These are phyloP conservation scores for Plectosphaerella plurivora DNA, from an alignment of 2,329 filamentous ascomycete genomes.

Conservation along the genomic window DNA sequence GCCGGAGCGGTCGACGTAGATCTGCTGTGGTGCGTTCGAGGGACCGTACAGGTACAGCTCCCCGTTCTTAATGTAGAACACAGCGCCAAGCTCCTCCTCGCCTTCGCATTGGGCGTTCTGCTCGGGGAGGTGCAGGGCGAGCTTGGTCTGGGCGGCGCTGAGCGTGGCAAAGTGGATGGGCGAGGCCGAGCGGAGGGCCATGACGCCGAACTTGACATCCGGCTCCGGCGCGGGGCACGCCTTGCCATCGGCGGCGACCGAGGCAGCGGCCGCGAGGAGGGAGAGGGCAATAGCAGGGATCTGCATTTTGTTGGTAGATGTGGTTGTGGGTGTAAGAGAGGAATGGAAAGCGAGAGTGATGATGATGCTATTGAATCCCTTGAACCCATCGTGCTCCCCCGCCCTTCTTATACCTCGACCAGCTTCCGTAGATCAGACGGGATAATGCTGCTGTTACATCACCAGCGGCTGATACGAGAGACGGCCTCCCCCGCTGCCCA, in stretches of 20 bases:
- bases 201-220: slow-evolving; percentile 34
- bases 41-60: slow-evolving; percentile 44
- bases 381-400: too few relatives aligned
- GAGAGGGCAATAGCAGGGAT: slow-evolving; percentile 17
- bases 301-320: slow-evolving; percentile 9
- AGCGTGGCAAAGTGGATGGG: slow-evolving; percentile 40
- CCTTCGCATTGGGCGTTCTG: slow-evolving; percentile 41
- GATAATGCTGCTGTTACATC: too few relatives aligned
- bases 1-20: slow-evolving; percentile 52
- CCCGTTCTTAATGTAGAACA: slow-evolving; percentile 41
- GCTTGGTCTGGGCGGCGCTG: slow-evolving; percentile 36
- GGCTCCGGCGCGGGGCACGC: too few relatives aligned
- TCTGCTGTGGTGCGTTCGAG: slow-evolving; percentile 37
- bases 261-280: slow-evolving; percentile 19
- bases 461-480: too few relatives aligned
- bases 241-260: slow-evolving; percentile 7
- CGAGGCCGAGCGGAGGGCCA: slow-evolving; percentile 45
- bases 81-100: slow-evolving; percentile 34
- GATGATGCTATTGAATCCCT: too few relatives aligned
- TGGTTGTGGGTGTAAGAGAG: too few relatives aligned
- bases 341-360: too few relatives aligned
- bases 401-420: too few relatives aligned
- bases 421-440: too few relatives aligned
- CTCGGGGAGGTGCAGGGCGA: slow-evolving; percentile 35
- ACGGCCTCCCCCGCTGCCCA: too few relatives aligned